Evolutionary conservation across 2,329 filamentous ascomycete species (phyloP), one percentile per base, ranked within the genome.

Genomic region (Epichloe bromicola): DNA sequence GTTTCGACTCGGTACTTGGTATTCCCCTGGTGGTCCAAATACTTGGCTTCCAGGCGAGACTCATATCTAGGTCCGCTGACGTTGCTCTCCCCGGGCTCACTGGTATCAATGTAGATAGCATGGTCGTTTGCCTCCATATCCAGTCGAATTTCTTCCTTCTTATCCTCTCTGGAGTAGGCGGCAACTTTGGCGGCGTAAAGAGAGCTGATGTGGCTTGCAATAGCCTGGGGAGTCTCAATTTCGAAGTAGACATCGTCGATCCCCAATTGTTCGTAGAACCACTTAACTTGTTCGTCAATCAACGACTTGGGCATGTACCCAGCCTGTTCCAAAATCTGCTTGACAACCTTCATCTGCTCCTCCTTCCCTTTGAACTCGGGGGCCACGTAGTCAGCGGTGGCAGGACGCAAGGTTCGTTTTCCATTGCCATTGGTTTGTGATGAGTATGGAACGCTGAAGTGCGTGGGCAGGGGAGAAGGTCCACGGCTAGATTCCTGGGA

Each of bases 181-280:
- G 93, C 93, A 45, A 97, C 83, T 73, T 97, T 97, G 66, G 91
- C 93, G 50, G 93, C 93, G 65, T 97, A 98, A 46, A 98, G 80
- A 11, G 91, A 96, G 54, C 91, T 91, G 64, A 98, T 90, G 66
- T 96, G 89, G 67, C 85, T 94, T 59, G 89, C 86, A 63, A 98
- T 94, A 53, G 88, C 88, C 51, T 87, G 82, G 17, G 86, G 85
- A 4, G 78, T 80, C 73, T 96, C 90, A 58, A 91, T 89, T 65
- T 90, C 83, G 73, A 97, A 97, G 75, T 96, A 97, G 70, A 95
- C 91, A 75, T 96, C 93, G 63, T 98, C 93, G 61, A 98, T 98
- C 60, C 93, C 93, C 23, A 98, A 81, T 68, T 94, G 86, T 66
- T 93, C 87, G 74, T 98, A 98, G 75, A 98, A 98, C 91, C 93